Evolutionary conservation across 2,329 filamentous ascomycete genomes (phyloP), one percentile per base, ranked within the genome.

Genomic region (Sclerotiophoma versabilis): DNA sequence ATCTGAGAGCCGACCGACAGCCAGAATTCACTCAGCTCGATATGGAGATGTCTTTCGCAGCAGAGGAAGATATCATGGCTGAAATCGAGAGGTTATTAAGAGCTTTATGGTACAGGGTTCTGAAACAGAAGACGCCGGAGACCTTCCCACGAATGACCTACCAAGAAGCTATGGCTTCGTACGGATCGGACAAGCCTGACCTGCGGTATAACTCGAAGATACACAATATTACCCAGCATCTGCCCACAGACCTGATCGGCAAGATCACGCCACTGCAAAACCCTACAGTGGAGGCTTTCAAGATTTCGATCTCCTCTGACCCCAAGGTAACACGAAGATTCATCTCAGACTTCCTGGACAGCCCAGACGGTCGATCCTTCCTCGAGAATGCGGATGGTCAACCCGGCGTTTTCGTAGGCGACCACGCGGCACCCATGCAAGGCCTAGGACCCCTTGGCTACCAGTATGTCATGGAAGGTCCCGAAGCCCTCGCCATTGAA

Each of bases 21-120:
- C 96, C 95, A 0, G 95, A 99, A 71, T 99, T 99, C 70, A 97
- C 95, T 1, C 92, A 96, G 87, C 83, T 97, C 45, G 95, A 99
- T 83, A 76, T 99, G 64, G 95, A 99, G 73, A 95, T 96, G 89
- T 86, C 90, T 0, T 99, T 96, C 76, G 87, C 89, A 0, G 86
- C 80, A 5, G 89, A 88, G 6, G 75, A 86, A 41, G 83, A 89
- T 60, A 88, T 96, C 8, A 93, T 91, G 85, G 65, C 69, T 9
- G 74, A 75, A 2, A 77, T 86, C 9, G 83, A 87, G 60, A 48
- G 49, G 1, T 73, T 91, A 3, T 69, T 92, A 6, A 76, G 74
- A 10, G 69, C 73, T 5, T 68, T 92, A 0, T 90, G 86, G 81
- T 71, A 70, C 0, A 72, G 76, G 1, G 64, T 86, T 19, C 75